These are phyloP conservation scores for Moringa oleifera DNA, from an alignment of 345 rosid species.

Conservation along the genomic window DNA sequence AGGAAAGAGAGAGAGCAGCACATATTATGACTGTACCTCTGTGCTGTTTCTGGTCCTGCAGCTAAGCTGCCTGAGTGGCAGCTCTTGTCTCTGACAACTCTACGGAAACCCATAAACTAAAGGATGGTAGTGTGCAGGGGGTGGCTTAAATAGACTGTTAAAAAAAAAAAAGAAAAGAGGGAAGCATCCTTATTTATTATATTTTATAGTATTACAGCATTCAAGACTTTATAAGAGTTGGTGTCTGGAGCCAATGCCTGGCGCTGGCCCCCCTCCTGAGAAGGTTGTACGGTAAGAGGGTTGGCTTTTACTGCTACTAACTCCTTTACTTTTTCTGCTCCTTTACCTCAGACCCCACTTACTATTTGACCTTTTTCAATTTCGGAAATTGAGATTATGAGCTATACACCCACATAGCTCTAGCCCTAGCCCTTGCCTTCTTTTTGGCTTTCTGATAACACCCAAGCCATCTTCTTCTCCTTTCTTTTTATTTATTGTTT, in stretches of 20 bases:
- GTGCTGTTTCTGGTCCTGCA: conserved; percentile 40
- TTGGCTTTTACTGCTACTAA: conserved; percentile 35
- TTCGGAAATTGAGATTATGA: conserved; percentile 30
- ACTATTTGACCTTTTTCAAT: conserved; percentile 29
- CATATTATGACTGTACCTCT: conserved; percentile 45
- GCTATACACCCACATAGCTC: neutral
- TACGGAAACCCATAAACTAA: conserved; percentile 69
- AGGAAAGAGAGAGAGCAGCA: conserved; percentile 13
- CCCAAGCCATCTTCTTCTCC: neutral
- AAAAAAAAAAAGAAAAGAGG: conserved; percentile 5
- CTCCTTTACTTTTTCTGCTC: conserved; percentile 40
- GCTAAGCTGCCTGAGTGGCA: conserved; percentile 37
- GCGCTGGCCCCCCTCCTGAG: conserved; percentile 19
- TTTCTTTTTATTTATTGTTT: too few species aligned
- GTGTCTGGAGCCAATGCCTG: too few species aligned
- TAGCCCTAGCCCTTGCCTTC: neutral
- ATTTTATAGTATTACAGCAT: neutral
- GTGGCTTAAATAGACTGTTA: conserved; percentile 24
- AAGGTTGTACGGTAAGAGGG: conserved; percentile 34
- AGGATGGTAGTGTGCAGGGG: neutral
- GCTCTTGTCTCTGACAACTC: conserved; percentile 75
- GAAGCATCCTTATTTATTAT: neutral
- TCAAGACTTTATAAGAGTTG: neutral
- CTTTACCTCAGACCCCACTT: conserved; percentile 39
- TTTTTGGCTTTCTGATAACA: conserved; percentile 13